Percentiles rank a stretch among this genome's conserved stretches.
Evolutionary conservation across 129 eudicot species (phyloP).

Genomic region (Tagetes patula): DNA sequence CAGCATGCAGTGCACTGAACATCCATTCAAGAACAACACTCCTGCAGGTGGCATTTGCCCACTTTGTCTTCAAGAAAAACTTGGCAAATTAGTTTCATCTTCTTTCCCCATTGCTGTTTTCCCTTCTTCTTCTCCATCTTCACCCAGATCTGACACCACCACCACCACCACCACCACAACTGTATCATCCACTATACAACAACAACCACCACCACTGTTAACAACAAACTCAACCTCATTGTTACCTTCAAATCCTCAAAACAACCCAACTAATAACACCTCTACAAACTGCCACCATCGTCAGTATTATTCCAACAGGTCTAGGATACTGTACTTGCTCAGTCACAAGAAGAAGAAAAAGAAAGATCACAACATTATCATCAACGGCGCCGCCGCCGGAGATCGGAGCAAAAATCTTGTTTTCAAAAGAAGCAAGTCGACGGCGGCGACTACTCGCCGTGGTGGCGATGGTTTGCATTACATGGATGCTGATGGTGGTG

Average conservation of each 20-base stretch:
- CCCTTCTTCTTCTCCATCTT: constrained; percentile 63
- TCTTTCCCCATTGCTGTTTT: constrained; percentile 60
- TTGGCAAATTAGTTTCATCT: constrained; percentile 87
- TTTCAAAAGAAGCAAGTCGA: constrained; percentile 77
- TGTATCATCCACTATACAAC: constrained; percentile 6
- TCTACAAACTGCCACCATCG: constrained; percentile 25
- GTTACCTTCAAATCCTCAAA: constrained; percentile 3
- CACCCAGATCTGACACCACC: constrained; percentile 58
- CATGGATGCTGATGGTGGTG: constrained; percentile 35
- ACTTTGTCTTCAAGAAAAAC: constrained; percentile 87
- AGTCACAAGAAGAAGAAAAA: constrained; percentile 67
- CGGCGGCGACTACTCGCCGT: constrained; percentile 43
- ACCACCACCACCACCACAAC: constrained; percentile 19
- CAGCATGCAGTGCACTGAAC: constrained; percentile 63
- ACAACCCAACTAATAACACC: constrained; percentile 14
- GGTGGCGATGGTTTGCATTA: constrained; percentile 40
- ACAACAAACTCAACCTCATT: not conserved
- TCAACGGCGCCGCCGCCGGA: not conserved
- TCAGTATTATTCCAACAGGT: constrained; percentile 33
- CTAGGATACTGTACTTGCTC: constrained; percentile 55
- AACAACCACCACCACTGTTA: constrained; percentile 7
- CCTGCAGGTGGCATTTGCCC: constrained; percentile 84
- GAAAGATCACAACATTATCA: constrained; percentile 25
- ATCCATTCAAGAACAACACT: constrained; percentile 62
- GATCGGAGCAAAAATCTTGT: constrained; percentile 29